phyloP scores from a whole-genome alignment of 148 eudicot genomes.

The Rhododendron vialii region DNA sequence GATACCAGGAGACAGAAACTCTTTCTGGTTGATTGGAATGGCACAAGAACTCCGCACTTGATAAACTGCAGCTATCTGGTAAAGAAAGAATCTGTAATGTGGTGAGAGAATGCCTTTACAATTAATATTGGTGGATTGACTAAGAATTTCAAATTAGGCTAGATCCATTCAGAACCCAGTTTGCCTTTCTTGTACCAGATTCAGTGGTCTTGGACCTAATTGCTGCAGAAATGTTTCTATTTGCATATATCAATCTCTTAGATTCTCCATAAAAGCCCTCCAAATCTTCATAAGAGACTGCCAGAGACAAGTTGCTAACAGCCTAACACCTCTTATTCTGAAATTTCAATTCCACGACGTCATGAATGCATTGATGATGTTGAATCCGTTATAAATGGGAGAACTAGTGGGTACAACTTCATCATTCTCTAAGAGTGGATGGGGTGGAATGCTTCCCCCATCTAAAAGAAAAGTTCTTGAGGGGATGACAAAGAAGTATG shows the following conservation, averaged over 20 bases:
- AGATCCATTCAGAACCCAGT: not conserved
- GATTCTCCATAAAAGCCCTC: not conserved
- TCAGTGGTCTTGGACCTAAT: not conserved
- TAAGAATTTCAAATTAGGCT: not conserved
- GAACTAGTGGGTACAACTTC: not conserved
- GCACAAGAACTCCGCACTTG: not conserved
- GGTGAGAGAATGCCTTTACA: not conserved
- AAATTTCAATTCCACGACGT: not conserved
- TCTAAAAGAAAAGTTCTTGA: not conserved
- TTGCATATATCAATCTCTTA: not conserved
- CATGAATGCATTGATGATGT: not conserved
- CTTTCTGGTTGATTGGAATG: not conserved
- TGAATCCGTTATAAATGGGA: not conserved
- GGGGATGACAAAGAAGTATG: not conserved
- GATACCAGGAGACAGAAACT: not conserved
- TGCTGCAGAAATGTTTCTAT: not conserved
- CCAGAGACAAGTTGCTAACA: not conserved
- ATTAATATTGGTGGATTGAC: not conserved
- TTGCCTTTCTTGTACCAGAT: not conserved
- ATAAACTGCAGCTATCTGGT: not conserved
- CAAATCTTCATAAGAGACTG: not conserved
- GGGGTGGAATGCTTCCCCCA: not conserved
- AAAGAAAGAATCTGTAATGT: not conserved
- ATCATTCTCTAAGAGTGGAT: not conserved
- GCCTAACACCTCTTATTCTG: not conserved